phyloP scores from a whole-genome alignment of 352 stramenopile genomes.

The Globisporangium nodosum region DNA sequence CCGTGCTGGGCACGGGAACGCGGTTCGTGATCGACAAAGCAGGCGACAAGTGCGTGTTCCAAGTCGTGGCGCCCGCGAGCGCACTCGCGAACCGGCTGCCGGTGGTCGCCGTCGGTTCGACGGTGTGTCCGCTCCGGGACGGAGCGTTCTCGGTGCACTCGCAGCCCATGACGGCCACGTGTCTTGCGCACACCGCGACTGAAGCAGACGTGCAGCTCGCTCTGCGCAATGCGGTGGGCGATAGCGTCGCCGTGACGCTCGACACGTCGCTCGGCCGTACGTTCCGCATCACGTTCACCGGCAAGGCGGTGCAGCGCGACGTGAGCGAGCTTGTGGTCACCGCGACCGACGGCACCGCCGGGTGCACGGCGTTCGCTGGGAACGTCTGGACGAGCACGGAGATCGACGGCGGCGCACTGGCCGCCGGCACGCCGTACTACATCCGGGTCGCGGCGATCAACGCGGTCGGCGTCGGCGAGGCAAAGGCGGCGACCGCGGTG shows the following conservation, averaged over 20 bases:
- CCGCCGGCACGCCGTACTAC: slow-evolving; percentile 83
- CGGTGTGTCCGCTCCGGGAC: slow-evolving; percentile 27
- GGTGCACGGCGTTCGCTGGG: slow-evolving; percentile 40
- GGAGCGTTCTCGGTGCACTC: slow-evolving; percentile 46
- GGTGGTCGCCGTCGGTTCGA: slow-evolving; percentile 22
- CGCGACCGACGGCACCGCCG: slow-evolving; percentile 46
- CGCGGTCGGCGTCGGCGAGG: slow-evolving; percentile 64
- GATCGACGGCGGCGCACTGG: slow-evolving; percentile 76
- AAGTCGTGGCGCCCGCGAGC: slow-evolving; percentile 31
- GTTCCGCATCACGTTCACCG: slow-evolving; percentile 90
- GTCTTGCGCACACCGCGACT: slow-evolving; percentile 31
- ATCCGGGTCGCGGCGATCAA: slow-evolving; percentile 89
- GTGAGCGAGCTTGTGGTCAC: slow-evolving; percentile 41
- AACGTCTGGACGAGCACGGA: slow-evolving; percentile 64
- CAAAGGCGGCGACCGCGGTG: slow-evolving; percentile 30
- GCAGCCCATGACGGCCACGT: slow-evolving; percentile 36
- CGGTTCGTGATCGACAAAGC: slow-evolving; percentile 54
- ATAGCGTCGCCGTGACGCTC: slow-evolving; percentile 57
- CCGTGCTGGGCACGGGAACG: slow-evolving; percentile 68
- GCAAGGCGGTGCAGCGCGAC: slow-evolving; percentile 37
- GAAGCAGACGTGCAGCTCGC: slow-evolving; percentile 21
- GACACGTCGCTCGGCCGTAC: slow-evolving; percentile 38
- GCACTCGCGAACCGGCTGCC: slow-evolving; percentile 32
- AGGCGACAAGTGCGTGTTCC: slow-evolving; percentile 43
- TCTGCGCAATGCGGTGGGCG: slow-evolving; percentile 38